Percentiles rank a stretch among this genome's conserved stretches.
Evolutionary conservation across 192 early-diverging fungal genomes (phyloP).

Genomic region (Diversispora epigaea): DNA sequence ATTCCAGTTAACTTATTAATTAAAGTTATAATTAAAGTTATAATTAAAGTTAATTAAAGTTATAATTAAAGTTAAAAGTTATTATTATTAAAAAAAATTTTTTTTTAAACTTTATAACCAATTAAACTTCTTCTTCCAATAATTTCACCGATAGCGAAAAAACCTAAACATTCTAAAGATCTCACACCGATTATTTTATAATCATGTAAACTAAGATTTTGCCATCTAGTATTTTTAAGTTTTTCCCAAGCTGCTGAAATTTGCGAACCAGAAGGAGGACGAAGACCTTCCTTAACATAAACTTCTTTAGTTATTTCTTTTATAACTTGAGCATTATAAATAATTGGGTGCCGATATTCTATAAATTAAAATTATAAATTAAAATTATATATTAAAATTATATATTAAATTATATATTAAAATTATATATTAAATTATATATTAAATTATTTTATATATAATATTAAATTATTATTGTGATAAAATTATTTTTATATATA

Average conservation of each 20-base stretch:
- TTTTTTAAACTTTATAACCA: conserved; percentile 55
- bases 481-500: too few species aligned
- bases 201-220: conserved; percentile 39
- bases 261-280: conserved; percentile 53
- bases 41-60: too few species aligned
- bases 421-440: too few species aligned
- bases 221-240: conserved; percentile 43
- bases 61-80: too few species aligned
- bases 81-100: too few species aligned
- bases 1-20: too few species aligned
- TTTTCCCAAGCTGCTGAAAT: conserved; percentile 46
- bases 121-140: conserved; percentile 64
- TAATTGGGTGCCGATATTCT: conserved; percentile 27
- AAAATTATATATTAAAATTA: too few species aligned
- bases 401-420: too few species aligned
- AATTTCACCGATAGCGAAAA: conserved; percentile 65
- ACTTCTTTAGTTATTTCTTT: conserved; percentile 64
- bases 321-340: conserved; percentile 59
- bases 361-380: background rate
- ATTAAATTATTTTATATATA: too few species aligned
- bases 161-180: conserved; percentile 55
- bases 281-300: conserved; percentile 61
- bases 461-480: too few species aligned
- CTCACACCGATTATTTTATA: conserved; percentile 38
- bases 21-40: too few species aligned